Base-by-base conservation (phyloP, 768 basidiomycete species). In the Leucosporidium scottii region DNA sequence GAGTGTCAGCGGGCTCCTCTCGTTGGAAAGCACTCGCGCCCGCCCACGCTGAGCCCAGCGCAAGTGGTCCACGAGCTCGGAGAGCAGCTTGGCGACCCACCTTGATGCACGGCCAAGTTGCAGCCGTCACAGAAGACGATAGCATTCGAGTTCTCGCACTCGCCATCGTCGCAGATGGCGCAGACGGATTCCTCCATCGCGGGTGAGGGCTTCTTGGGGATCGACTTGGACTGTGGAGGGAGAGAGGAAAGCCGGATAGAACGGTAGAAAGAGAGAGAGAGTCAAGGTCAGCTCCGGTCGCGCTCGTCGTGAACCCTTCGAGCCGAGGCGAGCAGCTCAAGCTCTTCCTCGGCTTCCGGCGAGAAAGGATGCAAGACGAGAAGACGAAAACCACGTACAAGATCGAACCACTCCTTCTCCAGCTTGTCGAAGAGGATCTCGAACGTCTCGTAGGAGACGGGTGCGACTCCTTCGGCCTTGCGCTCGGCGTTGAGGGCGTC, bases 91-190 rank as follows among this genome's bases (percentile, higher is more conserved):
- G 30, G 17, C 27, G 36, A 73, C 83, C 62, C 67, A 90, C 93
- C 93, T 84, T 99, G 96, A 81, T 99, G 96, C n/a, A 99, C 96
- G 15, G 96, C 96, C 31, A 99, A 81, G 78, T 98, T 98, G 78
- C 96, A 99, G 0, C 94, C 96, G 77, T 99, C 96, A 77, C 96
- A 99, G 76, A 99, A 99, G 8, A 99, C 93, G 74, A 98, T 99
- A 10, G 93, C 96, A 77, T 98, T 99, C 66, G 90, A 92, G 76
- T 97, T 96, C 81, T 99, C 96, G 62, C 93, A 94, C 75, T 99
- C 96, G 3, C 92, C 90, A 75, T 99, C 96, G 76, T 99, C 96
- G 75, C 96, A 99, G 53, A 99, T 89, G 8, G 92, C 89, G 76
- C 96, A 99, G 0, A 90, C 91, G 17, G 91, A 92, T 76, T 99